Percentiles rank a stretch among this genome's conserved stretches.
These are phyloP conservation scores for Ceratobasidium theobromae DNA, from an alignment of 1,284 basidiomycete species.

Conservation along the genomic window DNA sequence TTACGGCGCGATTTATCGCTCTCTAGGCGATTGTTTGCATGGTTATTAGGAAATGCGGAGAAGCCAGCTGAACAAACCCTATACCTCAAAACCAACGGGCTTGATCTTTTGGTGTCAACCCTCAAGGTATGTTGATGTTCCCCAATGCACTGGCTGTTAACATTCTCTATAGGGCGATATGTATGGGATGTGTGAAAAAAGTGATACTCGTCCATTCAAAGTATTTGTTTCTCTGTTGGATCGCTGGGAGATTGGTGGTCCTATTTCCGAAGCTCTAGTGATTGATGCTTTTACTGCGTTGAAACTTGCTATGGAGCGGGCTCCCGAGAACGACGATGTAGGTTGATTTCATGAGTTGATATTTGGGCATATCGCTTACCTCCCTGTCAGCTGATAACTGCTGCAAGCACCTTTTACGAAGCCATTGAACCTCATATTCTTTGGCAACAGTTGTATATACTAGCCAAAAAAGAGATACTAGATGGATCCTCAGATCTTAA, in stretches of 20 bases:
- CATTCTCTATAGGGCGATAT: constrained; percentile 61
- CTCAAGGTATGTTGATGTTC: constrained; percentile 51
- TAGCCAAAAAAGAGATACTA: constrained; percentile 44
- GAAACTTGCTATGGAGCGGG: constrained; percentile 54
- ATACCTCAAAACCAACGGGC: constrained; percentile 67
- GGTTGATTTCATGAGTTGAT: constrained; percentile 37
- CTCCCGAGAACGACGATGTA: constrained; percentile 65
- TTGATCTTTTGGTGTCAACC: constrained; percentile 68
- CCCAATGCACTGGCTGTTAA: constrained; percentile 19
- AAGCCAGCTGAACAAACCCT: constrained; percentile 67
- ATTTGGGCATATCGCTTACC: not conserved
- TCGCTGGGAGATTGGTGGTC: constrained; percentile 93
- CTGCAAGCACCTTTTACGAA: constrained; percentile 89
- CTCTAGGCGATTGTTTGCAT: constrained; percentile 89
- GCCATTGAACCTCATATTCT: constrained; percentile 86
- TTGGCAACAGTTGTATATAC: constrained; percentile 73
- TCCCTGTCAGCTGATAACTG: constrained; percentile 65
- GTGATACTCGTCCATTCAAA: constrained; percentile 86
- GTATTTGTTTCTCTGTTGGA: constrained; percentile 94
- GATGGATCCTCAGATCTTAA: constrained; percentile 44
- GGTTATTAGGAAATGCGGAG: constrained; percentile 86
- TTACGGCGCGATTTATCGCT: constrained; percentile 90
- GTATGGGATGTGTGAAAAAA: constrained; percentile 66
- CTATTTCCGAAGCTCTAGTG: constrained; percentile 75
- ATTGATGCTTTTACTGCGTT: constrained; percentile 79